Evolutionary conservation across 2,329 filamentous ascomycete genomes (phyloP).

Genomic region (Trichoderma harzianum): DNA sequence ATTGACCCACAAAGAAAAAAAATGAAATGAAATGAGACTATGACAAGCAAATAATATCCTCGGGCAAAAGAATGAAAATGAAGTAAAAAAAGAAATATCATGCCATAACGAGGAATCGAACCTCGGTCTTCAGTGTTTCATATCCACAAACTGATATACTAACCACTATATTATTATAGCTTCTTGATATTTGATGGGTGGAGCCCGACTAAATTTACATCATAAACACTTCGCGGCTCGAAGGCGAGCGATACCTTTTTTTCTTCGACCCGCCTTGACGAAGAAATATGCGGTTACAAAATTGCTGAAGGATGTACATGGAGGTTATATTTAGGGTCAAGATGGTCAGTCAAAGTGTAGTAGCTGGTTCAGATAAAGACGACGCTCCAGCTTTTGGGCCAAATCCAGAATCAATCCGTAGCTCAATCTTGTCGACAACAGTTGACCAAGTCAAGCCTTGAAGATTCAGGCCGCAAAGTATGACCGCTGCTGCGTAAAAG

Average conservation of each 20-base stretch:
- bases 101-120: constrained; percentile 31
- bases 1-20: background rate
- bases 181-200: background rate
- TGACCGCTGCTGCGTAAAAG: no score
- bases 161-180: constrained; percentile 29
- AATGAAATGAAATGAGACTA: background rate
- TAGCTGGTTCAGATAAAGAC: no score
- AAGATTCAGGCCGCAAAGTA: no score
- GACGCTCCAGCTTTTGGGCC: no score
- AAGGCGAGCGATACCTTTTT: background rate
- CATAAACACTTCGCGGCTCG: background rate
- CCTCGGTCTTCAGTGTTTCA: constrained; percentile 30
- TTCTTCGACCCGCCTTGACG: background rate
- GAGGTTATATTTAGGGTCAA: no score
- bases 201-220: background rate
- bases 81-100: background rate
- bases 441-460: no score
- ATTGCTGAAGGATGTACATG: background rate
- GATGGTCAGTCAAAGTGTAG: no score
- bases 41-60: no score
- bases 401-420: no score
- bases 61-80: background rate
- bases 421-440: no score
- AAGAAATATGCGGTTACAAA: background rate
- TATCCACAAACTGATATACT: constrained; percentile 32